A percentile compares a stretch with the other conserved stretches of the same genome.
These are phyloP conservation scores for Alternaria sp. DNA, from an alignment of 2,329 filamentous ascomycete genomes.

Conservation along the genomic window DNA sequence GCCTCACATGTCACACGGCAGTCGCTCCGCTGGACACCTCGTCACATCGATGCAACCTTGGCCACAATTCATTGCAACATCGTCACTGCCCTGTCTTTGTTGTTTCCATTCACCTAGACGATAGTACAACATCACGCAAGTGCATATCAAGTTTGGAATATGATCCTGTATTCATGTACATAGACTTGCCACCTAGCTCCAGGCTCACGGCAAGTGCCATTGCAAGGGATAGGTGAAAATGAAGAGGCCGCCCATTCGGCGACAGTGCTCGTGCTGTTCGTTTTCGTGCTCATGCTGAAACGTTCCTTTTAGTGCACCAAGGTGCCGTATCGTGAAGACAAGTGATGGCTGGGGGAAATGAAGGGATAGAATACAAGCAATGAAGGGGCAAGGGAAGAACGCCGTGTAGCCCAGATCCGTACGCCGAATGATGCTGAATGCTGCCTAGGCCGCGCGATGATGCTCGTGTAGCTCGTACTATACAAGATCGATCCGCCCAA, in stretches of 20 bases:
- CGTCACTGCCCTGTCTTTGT: not conserved
- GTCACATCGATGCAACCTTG: not conserved
- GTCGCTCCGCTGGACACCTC: not conserved
- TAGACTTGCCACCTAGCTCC: constrained; percentile 15
- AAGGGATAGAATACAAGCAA: constrained; percentile 17
- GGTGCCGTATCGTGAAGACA: constrained; percentile 22
- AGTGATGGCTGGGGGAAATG: not conserved
- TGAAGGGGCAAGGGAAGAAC: constrained; percentile 11
- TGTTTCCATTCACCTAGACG: not conserved
- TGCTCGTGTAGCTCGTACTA: constrained; percentile 45
- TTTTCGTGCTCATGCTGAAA: constrained; percentile 16
- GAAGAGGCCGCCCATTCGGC: constrained; percentile 1
- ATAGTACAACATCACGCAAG: not conserved
- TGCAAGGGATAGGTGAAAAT: not conserved
- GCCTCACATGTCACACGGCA: not conserved
- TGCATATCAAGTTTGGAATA: not conserved
- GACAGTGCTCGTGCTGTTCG: constrained; percentile 8
- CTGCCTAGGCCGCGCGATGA: constrained; percentile 40
- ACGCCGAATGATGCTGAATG: constrained; percentile 41
- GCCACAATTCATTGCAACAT: not conserved
- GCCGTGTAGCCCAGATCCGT: constrained; percentile 19
- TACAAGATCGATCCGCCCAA: constrained; percentile 40
- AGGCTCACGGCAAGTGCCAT: constrained; percentile 18
- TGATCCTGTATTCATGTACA: constrained; percentile 2
- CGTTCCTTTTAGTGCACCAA: constrained; percentile 25